phyloP scores from a whole-genome alignment of 2,329 filamentous ascomycete species.

The Blastomyces percursus region DNA sequence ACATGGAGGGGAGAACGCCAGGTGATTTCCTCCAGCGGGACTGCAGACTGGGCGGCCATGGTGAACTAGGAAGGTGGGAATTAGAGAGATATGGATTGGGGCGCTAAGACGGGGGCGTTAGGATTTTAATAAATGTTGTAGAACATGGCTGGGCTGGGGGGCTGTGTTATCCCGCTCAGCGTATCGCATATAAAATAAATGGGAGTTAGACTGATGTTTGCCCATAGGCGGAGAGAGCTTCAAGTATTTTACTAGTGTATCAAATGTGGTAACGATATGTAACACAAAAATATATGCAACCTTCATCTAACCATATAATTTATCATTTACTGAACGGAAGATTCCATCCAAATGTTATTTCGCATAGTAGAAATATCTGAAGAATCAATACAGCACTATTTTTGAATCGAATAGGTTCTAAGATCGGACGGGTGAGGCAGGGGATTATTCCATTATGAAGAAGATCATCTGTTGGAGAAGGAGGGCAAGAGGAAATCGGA shows the following conservation, averaged over 20 bases:
- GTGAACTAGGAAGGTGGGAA: background rate
- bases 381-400: background rate
- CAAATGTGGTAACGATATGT: background rate
- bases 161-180: background rate
- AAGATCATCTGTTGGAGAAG: too few relatives aligned
- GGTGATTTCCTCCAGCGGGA: constrained; percentile 35
- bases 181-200: background rate
- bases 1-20: constrained; percentile 37
- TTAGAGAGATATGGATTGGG: background rate
- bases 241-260: background rate
- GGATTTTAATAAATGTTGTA: background rate
- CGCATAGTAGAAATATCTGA: too few relatives aligned
- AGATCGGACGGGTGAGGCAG: too few relatives aligned
- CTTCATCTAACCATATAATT: background rate
- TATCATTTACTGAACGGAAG: too few relatives aligned
- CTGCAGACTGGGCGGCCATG: constrained; percentile 28
- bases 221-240: background rate
- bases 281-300: background rate
- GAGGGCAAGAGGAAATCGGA: background rate
- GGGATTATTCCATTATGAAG: too few relatives aligned
- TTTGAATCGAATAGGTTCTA: background rate
- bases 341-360: too few relatives aligned
- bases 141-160: background rate
- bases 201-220: too few relatives aligned
- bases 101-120: background rate